Conservation (phyloP, 345 rosid species). For the Noccaea bulbosa region DNA sequence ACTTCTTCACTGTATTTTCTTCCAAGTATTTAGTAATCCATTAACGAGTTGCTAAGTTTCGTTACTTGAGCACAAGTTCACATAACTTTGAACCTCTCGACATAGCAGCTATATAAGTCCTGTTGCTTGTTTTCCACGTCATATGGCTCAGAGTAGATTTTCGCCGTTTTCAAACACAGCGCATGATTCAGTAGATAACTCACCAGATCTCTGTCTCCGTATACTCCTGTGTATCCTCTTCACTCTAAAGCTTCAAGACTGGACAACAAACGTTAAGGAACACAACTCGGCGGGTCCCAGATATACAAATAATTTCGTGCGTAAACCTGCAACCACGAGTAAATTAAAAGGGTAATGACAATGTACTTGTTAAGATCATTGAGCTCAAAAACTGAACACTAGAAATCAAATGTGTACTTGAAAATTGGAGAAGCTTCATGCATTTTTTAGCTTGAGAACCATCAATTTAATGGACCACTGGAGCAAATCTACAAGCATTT, state of each 20-base stretch:
- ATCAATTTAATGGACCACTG: too few relatives aligned
- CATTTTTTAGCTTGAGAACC: too few relatives aligned
- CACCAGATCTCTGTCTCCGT: not conserved
- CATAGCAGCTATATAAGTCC: constrained; percentile 6
- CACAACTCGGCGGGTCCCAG: constrained; percentile 2
- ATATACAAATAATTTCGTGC: not conserved
- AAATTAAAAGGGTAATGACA: not conserved
- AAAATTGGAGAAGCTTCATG: not conserved
- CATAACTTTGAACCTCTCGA: constrained; percentile 4
- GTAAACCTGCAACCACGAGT: not conserved
- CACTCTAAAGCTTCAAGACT: constrained; percentile 27
- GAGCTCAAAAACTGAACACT: not conserved
- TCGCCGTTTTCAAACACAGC: constrained; percentile 1
- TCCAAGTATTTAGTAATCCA: too few relatives aligned
- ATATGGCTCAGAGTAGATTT: not conserved
- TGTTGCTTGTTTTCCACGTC: not conserved
- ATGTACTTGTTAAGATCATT: not conserved
- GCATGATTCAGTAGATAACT: constrained; percentile 16
- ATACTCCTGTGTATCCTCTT: not conserved
- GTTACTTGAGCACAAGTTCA: not conserved
- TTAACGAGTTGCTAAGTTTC: not conserved
- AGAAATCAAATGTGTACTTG: too few relatives aligned
- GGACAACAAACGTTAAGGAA: not conserved
- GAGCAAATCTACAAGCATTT: too few relatives aligned
- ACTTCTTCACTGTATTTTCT: too few relatives aligned